A percentile compares a stretch with the other conserved stretches of the same genome.
Evolutionary conservation across 1,284 basidiomycete genomes (phyloP).

Genomic region (Ceratobasidium sp.): DNA sequence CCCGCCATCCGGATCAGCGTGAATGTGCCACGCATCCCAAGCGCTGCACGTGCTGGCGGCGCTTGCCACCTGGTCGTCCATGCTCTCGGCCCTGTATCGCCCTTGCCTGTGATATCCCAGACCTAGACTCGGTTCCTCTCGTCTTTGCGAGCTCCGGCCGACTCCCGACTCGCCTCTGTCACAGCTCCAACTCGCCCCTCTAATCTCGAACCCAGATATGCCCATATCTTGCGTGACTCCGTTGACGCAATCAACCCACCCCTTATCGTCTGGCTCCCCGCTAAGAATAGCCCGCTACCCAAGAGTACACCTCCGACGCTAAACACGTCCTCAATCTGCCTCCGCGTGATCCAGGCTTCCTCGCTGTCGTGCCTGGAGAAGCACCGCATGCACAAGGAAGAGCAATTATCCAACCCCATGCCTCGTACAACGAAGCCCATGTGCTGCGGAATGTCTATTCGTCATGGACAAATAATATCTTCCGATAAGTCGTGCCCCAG

Average conservation of each 20-base stretch:
- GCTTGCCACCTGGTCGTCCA: not conserved
- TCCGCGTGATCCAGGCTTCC: not conserved
- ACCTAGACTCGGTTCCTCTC: no score
- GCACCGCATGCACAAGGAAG: not conserved
- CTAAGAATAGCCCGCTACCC: slow-evolving; percentile 12
- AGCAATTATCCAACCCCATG: not conserved
- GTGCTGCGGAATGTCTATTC: not conserved
- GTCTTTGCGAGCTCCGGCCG: slow-evolving; percentile 18
- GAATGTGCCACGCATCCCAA: not conserved
- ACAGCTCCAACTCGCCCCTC: not conserved
- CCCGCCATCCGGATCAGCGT: not conserved
- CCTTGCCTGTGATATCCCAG: not conserved
- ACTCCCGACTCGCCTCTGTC: slow-evolving; percentile 4
- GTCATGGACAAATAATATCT: not conserved
- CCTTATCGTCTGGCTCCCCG: not conserved
- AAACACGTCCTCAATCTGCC: not conserved
- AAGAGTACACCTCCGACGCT: not conserved
- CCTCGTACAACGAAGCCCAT: not conserved
- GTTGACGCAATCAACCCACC: not conserved
- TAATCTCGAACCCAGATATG: not conserved
- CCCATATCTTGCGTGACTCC: not conserved
- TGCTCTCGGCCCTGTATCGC: not conserved
- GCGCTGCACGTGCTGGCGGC: slow-evolving; percentile 7
- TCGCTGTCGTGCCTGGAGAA: slow-evolving; percentile 21
- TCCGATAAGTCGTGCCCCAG: not conserved